Evolutionary conservation across 805 yeast genomes (phyloP).

Genomic region (Sugiyamaella valdiviana): DNA sequence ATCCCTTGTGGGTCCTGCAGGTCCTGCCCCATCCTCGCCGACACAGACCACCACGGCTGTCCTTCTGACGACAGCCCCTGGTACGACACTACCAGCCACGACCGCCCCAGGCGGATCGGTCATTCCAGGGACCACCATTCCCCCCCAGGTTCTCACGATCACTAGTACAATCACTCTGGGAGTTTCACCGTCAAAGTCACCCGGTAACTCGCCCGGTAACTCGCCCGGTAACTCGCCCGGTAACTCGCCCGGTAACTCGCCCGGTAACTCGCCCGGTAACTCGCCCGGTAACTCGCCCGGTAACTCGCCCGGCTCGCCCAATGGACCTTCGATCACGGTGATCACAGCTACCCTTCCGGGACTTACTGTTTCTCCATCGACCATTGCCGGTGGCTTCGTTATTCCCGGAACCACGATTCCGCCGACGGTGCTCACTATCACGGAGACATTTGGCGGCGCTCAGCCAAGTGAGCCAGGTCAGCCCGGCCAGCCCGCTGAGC

Average conservation of each 20-base stretch:
- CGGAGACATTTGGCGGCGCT: background rate
- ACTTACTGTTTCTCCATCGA: background rate
- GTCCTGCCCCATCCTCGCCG: background rate
- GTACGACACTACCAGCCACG: background rate
- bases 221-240: background rate
- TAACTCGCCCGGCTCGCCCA: background rate
- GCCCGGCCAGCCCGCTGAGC: background rate
- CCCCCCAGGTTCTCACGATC: constrained; percentile 3
- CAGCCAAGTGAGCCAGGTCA: background rate
- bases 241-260: background rate
- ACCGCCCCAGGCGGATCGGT: constrained; percentile 5
- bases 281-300: background rate
- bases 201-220: background rate
- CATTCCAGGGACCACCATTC: constrained; percentile 13
- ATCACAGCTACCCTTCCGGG: constrained; percentile 5
- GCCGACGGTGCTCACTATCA: constrained; percentile 4
- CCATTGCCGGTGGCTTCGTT: constrained; percentile 6
- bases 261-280: background rate
- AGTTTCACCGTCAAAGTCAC: no score
- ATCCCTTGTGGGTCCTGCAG: background rate
- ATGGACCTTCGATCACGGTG: background rate
- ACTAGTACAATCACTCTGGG: constrained; percentile 6
- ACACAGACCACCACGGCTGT: background rate
- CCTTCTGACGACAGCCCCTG: background rate
- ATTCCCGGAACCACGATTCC: constrained; percentile 9